Evolutionary conservation across 768 basidiomycete species (phyloP).

Genomic region (Stropharia rugosoannulata): DNA sequence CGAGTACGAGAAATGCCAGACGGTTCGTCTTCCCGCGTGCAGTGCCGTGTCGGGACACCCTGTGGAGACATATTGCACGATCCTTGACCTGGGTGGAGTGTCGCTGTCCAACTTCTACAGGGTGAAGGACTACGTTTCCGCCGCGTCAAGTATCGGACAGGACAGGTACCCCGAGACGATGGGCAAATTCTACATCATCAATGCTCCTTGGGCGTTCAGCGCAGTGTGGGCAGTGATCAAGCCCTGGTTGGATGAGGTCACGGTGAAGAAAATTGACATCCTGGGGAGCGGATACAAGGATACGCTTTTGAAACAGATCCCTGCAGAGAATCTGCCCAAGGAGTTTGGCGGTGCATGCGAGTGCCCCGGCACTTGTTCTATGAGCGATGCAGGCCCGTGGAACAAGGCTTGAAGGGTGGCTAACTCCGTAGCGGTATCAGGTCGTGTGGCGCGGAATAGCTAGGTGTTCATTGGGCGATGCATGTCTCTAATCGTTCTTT

Average conservation of each 20-base stretch:
- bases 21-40: conserved; percentile 79
- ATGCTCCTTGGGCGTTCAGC: conserved; percentile 91
- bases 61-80: conserved; percentile 96
- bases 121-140: conserved; percentile 89
- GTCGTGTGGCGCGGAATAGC: not conserved
- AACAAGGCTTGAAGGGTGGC: conserved; percentile 30
- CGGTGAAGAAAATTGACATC: conserved; percentile 93
- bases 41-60: conserved; percentile 72
- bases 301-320: conserved; percentile 79
- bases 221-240: conserved; percentile 89
- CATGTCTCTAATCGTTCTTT: not conserved
- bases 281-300: conserved; percentile 75
- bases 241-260: conserved; percentile 93
- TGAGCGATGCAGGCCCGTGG: conserved; percentile 95
- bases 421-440: not conserved
- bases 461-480: not conserved
- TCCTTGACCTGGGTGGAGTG: conserved; percentile 83
- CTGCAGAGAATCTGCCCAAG: conserved; percentile 76
- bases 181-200: conserved; percentile 99
- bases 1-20: conserved; percentile 91
- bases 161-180: conserved; percentile 91
- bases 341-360: conserved; percentile 83
- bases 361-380: conserved; percentile 78
- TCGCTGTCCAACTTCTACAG: conserved; percentile 78
- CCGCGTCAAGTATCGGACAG: conserved; percentile 79